Evolutionary conservation across 768 basidiomycete species (phyloP), one percentile per base, ranked within the genome.

Genomic region (Calocybe cyanea): DNA sequence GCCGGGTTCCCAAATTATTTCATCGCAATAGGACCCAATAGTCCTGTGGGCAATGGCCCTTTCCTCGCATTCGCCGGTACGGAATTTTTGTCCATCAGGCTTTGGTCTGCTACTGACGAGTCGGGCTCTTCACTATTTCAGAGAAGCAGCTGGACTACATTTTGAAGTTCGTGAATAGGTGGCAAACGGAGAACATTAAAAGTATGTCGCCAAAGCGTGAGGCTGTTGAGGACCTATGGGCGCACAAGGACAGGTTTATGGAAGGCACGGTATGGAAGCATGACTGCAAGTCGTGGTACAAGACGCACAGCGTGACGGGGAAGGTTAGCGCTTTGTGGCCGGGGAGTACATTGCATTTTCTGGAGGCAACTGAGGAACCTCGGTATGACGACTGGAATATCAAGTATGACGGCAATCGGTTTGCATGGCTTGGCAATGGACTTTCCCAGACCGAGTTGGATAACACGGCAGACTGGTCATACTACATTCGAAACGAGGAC

Each of bases 331-430:
- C 62, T 1, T 41, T 66, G 17, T 68, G 67, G 67, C 58, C 63
- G 1, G 67, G 66, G 23, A 69, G 67, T 46, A 63, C 65, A 15
- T 40, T 66, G 41, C 67, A 69, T 43, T 69, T 66, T 33, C 51
- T 67, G 32, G 65, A 68, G 43, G 57, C 62, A 7, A 54, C 66
- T 10, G 52, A 49, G 6, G 59, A 66, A 2, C 61, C 62, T 11
- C 58, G 66, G 6, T 69, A 62, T 41, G 67, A 67, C 8, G 63
- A 67, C 36, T 69, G 67, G 66, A 54, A 63, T 23, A 56, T 69
- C 46, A 58, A 50, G 30, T 66, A 67, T 39, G 50, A 46, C 11
- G 65, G 63, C 2, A 69, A 66, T 35, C 57, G 63, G 17, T 66
- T 66, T 49, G 53, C 62, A 4, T 67, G 54, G 52, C 50, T 69